Base-by-base conservation (phyloP, 129 eudicot genomes). In the Chrysanthemum makinoi region DNA sequence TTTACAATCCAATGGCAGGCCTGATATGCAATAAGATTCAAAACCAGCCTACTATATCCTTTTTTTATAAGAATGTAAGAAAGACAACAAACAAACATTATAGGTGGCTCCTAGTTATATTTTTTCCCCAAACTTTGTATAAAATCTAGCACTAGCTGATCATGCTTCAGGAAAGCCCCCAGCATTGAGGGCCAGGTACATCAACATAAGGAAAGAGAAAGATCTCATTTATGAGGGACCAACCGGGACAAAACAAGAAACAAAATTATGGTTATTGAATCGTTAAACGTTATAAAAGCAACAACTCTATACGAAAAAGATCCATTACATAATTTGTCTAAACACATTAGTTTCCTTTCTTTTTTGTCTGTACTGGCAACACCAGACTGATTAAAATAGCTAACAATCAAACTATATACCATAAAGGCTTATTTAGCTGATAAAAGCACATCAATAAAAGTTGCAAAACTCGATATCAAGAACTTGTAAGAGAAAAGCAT, bases 41-140 rank as follows among this genome's bases (percentile, higher is more conserved):
- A 70, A 11, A 70, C 65, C 46, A 7, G 10, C 10, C 46, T 1
- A 39, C 46, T 39, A 6, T 39, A 39, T 39, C 10, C 10, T 39
- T 39, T 8, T 60, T 43, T 55, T 54, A 35, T 70, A 35, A 13
- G n/a, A 70, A 70, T 19, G 54, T 70, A 54, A 9, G 65, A 33
- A 44, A 53, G 24, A 24, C 52, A 18, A 54, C 0, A 30, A 39
- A 18, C n/a, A 26, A 52, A 51, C 60, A 49, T 10, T 10, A 30
- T 30, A 3, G 15, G 22, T 17, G n/a, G 50, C 11, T 14, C 61
- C 30, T 69, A 30, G 12, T 69, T 44, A 66, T 2, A 18, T 16
- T 33, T 28, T 53, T 19, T 10, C 33, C 12, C 26, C 5, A 10
- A 58, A 58, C 1, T 30, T 58, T 20, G 33, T 18, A 58, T 20